Percentiles rank a stretch among this genome's conserved stretches.
Conservation (phyloP, 768 basidiomycete species). For the Coprinellus micaceus region DNA sequence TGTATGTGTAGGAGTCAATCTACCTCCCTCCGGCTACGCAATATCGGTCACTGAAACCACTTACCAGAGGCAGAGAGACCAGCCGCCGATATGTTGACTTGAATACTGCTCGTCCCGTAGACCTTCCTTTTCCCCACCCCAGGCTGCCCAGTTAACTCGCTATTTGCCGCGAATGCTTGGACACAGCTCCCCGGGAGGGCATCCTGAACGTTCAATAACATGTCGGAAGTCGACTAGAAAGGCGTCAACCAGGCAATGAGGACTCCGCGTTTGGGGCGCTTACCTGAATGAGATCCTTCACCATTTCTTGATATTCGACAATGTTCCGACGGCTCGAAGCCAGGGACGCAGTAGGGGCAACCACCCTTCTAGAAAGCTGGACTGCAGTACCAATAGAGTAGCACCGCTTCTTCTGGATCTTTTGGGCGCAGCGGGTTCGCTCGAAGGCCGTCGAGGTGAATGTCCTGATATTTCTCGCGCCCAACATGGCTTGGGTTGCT, state of each 20-base stretch:
- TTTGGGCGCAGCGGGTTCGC: background rate
- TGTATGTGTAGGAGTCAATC: too few species aligned
- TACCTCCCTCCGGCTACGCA: too few species aligned
- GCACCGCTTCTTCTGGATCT: background rate
- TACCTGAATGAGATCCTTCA: background rate
- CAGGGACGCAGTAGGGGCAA: background rate
- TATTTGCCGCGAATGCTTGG: too few species aligned
- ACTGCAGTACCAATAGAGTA: background rate
- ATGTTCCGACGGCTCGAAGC: background rate
- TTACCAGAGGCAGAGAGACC: too few species aligned
- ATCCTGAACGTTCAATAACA: background rate
- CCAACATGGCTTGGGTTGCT: background rate
- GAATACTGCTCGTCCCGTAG: too few species aligned
- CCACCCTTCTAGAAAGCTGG: background rate
- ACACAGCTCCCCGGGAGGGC: background rate
- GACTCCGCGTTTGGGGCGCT: background rate
- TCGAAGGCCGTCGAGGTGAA: background rate
- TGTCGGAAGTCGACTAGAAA: background rate
- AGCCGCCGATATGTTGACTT: too few species aligned
- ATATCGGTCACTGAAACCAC: too few species aligned
- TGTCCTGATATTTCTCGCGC: background rate
- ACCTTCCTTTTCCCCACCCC: too few species aligned
- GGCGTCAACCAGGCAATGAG: background rate
- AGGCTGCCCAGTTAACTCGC: too few species aligned
- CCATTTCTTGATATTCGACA: background rate